phyloP scores from a whole-genome alignment of 2,329 filamentous ascomycete genomes.

The Neopestalotiopsis rosae region DNA sequence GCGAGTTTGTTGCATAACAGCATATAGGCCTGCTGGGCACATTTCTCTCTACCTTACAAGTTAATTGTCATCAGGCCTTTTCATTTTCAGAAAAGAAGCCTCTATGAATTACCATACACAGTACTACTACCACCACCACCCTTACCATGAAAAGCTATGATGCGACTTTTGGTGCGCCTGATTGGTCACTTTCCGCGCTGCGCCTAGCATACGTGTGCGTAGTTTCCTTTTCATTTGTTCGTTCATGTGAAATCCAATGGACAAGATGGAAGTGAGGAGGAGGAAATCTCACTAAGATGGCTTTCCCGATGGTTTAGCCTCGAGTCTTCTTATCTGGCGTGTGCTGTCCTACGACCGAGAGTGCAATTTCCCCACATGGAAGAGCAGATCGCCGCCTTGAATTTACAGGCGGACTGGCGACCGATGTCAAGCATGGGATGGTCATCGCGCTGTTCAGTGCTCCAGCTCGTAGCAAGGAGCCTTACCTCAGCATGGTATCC shows the following conservation, averaged over 20 bases:
- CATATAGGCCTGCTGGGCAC: slow-evolving; percentile 7
- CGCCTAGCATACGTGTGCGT: background rate
- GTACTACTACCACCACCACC: background rate
- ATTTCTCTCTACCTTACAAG: slow-evolving; percentile 5
- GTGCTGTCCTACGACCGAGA: background rate
- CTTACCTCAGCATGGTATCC: slow-evolving; percentile 12
- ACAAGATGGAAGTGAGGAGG: background rate
- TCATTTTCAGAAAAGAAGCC: background rate
- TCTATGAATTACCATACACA: background rate
- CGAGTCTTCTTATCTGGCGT: background rate
- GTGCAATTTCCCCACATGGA: slow-evolving; percentile 1
- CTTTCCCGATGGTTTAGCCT: background rate
- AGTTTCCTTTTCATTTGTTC: background rate
- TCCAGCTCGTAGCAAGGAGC: background rate
- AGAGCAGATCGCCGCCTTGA: slow-evolving; percentile 6
- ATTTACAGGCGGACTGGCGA: slow-evolving; percentile 5
- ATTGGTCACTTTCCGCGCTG: background rate
- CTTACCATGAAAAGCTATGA: too few relatives aligned
- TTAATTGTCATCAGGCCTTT: background rate
- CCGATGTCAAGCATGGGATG: slow-evolving; percentile 5
- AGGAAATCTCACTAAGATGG: background rate
- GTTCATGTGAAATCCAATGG: background rate
- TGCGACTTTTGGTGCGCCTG: background rate
- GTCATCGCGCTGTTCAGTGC: background rate
- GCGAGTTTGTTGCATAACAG: slow-evolving; percentile 15